These are phyloP conservation scores for Dipodascus geniculatus DNA, from an alignment of 805 yeast genomes.

Conservation along the genomic window DNA sequence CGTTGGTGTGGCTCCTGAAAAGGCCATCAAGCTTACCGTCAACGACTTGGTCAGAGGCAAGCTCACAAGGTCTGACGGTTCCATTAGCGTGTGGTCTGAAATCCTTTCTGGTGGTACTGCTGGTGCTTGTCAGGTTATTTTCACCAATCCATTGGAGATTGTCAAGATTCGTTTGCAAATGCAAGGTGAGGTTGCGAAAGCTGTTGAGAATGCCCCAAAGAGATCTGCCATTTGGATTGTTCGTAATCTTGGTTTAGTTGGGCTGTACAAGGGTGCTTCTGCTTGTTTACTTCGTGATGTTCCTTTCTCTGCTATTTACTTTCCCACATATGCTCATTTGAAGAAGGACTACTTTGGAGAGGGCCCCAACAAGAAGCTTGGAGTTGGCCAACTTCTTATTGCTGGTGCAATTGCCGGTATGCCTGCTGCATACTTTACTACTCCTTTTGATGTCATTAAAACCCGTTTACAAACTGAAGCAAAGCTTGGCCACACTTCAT, in stretches of 20 bases:
- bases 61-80: slow-evolving; percentile 45
- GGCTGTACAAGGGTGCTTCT: slow-evolving; percentile 80
- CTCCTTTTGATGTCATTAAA: slow-evolving; percentile 95
- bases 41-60: slow-evolving; percentile 76
- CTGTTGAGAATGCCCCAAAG: slow-evolving; percentile 25
- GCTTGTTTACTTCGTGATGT: slow-evolving; percentile 93
- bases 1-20: slow-evolving; percentile 96
- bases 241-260: slow-evolving; percentile 65
- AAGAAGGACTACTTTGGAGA: slow-evolving; percentile 72
- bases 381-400: slow-evolving; percentile 70
- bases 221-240: slow-evolving; percentile 62
- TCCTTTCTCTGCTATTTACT: slow-evolving; percentile 92
- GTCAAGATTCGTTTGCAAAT: slow-evolving; percentile 92
- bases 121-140: slow-evolving; percentile 92
- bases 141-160: slow-evolving; percentile 93
- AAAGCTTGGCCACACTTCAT: slow-evolving; percentile 62
- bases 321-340: slow-evolving; percentile 92
- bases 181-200: slow-evolving; percentile 58
- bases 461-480: slow-evolving; percentile 86
- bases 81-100: slow-evolving; percentile 49
- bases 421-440: slow-evolving; percentile 93
- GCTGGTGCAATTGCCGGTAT: slow-evolving; percentile 96
- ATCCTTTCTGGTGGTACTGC: slow-evolving; percentile 85
- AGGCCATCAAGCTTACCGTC: slow-evolving; percentile 91
- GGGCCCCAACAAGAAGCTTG: slow-evolving; percentile 63